Evolutionary conservation across 225 moss, liverwort and hornwort species (phyloP).

Genomic region (Thuidium tamariscinum): DNA sequence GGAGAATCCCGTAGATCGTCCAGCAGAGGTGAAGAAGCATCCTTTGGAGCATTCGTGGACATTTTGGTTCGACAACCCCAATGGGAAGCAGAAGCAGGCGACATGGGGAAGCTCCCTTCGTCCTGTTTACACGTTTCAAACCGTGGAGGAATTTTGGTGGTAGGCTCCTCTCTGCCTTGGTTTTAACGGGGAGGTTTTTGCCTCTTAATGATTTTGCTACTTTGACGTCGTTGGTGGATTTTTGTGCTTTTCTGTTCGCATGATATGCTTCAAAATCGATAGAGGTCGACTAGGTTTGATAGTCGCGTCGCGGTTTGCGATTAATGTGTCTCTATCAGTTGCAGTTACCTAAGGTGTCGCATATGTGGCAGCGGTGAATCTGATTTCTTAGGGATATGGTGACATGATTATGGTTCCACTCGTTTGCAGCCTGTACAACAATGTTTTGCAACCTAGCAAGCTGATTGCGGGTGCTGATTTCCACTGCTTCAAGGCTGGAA

Average conservation of each 20-base stretch:
- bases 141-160: constrained; percentile 92
- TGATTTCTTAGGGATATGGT: neutral
- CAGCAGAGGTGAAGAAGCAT: constrained; percentile 37
- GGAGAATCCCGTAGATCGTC: neutral
- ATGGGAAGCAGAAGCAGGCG: constrained; percentile 66
- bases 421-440: constrained; percentile 61
- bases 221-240: neutral
- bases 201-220: neutral
- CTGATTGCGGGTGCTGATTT: constrained; percentile 60
- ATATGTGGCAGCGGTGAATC: neutral
- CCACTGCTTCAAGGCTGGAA: constrained; percentile 82
- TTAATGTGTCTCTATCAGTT: neutral
- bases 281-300: neutral
- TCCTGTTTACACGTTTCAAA: constrained; percentile 67
- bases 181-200: neutral
- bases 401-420: neutral
- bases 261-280: neutral
- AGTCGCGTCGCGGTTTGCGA: neutral
- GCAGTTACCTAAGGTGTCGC: neutral
- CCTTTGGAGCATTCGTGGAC: constrained; percentile 74
- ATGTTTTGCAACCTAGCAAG: constrained; percentile 76
- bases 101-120: constrained; percentile 76
- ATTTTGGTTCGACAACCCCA: constrained; percentile 83
- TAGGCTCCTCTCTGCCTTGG: neutral
- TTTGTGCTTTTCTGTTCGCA: neutral